Evolutionary conservation across 2,329 filamentous ascomycete species (phyloP), one percentile per base, ranked within the genome.

Genomic region (Talaromyces sp.): DNA sequence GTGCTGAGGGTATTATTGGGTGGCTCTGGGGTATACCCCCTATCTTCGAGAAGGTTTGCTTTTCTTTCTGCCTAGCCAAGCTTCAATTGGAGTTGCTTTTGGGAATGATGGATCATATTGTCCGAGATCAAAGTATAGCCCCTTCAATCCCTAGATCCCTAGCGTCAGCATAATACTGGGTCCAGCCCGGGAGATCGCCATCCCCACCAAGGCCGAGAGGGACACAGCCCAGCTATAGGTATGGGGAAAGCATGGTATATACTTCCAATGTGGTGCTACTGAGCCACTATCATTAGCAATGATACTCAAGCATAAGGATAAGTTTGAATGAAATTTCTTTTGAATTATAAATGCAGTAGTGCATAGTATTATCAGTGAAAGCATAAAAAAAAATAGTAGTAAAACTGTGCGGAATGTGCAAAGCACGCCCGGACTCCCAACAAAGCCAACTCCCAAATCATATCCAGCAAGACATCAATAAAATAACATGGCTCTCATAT

Each of bases 401-500:
- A 41, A 45, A 37, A 57, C 22, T 32, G 35, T 35, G 40, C 49
- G 50, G 50, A 55, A 52, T 49, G 43, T 62, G 57, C 51, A 47
- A 44, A 54, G 52, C 54, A 58, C 52, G 53, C 50, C 60, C 49
- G 48, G 43, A 57, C 58, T 57, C 51, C 51, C 37, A 24, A 51
- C 47, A 51, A 54, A 50, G 4, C 16, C 58, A 57, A 37, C 11
- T 29, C 29, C 39, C 42, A 45, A 20, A 55, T 27, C 24, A 27
- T 27, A 42, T 42, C 24, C 27, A 49, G 32, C 22, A 14, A 24
- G n/a, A 42, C 33, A 51, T 35, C 17, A 14, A 19, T 51, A 44
- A 42, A 51, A 41, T 51, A 43, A 46, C 52, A 55, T 59, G 70
- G 41, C 49, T 48, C 49, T 49, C 51, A 55, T 60, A 52, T 51